phyloP scores from a whole-genome alignment of 495 filamentous ascomycete genomes.

The Staphylotrichum tortipilum region DNA sequence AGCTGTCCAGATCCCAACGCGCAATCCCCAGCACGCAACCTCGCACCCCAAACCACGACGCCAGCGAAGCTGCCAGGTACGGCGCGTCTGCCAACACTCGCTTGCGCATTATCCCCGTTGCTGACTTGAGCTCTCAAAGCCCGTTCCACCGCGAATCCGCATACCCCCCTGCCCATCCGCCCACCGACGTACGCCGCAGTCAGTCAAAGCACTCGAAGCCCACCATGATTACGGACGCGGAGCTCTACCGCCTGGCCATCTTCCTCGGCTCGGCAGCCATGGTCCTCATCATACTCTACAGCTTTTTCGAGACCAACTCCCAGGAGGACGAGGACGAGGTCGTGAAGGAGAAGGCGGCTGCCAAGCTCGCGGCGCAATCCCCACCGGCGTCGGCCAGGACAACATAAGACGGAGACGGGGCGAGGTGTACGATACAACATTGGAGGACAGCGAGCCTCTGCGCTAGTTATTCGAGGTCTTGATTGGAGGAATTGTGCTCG shows the following conservation, averaged over 20 bases:
- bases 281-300: slow-evolving; percentile 91
- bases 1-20: slow-evolving; percentile 23
- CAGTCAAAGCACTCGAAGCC: not conserved
- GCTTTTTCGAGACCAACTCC: slow-evolving; percentile 94
- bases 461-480: not conserved
- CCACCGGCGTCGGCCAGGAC: slow-evolving; percentile 30
- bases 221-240: slow-evolving; percentile 77
- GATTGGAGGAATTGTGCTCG: no score
- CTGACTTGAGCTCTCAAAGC: not conserved
- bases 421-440: slow-evolving; percentile 14
- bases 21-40: not conserved
- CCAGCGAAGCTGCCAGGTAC: slow-evolving; percentile 1
- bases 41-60: not conserved
- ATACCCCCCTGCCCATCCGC: not conserved
- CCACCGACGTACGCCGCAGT: not conserved
- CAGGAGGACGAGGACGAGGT: slow-evolving; percentile 46
- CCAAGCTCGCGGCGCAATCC: slow-evolving; percentile 46
- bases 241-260: slow-evolving; percentile 78
- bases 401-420: slow-evolving; percentile 7
- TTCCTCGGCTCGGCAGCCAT: slow-evolving; percentile 87
- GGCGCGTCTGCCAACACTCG: not conserved
- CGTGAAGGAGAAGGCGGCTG: slow-evolving; percentile 53
- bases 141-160: not conserved
- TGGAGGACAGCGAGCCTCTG: not conserved
- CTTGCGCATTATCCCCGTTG: not conserved